Evolutionary conservation across 2,329 filamentous ascomycete species (phyloP), one percentile per base, ranked within the genome.

Genomic region (Sporothrix schenckii): DNA sequence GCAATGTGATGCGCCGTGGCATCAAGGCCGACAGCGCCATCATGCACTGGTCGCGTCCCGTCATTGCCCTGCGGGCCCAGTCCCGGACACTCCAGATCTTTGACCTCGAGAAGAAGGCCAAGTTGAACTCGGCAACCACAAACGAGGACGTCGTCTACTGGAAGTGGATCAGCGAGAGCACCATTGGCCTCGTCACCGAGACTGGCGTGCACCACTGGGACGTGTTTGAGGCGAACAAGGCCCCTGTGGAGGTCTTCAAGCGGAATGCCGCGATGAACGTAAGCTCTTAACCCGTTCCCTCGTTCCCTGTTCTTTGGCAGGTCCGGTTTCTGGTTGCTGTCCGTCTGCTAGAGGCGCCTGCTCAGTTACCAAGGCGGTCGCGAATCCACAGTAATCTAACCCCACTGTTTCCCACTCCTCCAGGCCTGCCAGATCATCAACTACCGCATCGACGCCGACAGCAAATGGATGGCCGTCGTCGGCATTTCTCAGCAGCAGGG

Each of bases 21-120:
- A 99, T 99, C 85, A 98, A 97, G 86, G 95, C 95, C 78, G 95
- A 99, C 84, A 98, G 94, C 88, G 95, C 96, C 77, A 97, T 99
- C 80, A 98, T 99, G 95, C 95, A 99, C 88, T 97, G 93, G 92
- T 91, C 87, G 76, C 92, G 91, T 80, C 93, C 97, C 81, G 92
- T 99, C 80, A 98, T 99, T 78, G 95, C 96, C 73, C 88, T 99
- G 76, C 97, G 97, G 83, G 94, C 95, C 65, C 93, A 97, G 81
- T 91, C 91, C 74, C 88, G 93, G 79, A 99, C 95, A 75, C 88
- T 99, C 73, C 96, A 99, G 84, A 97, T 99, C 80, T 99, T 99
- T 82, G 94, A 99, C 80, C 87, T 99, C 72, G 90, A 89, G 76
- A 88, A 91, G 77, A 99, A 98, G 85, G 88, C 91, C 81, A 98